A percentile compares a stretch with the other conserved stretches of the same genome.
Evolutionary conservation across 768 basidiomycete species (phyloP).

Genomic region (Boletus rufocinnamomeus): DNA sequence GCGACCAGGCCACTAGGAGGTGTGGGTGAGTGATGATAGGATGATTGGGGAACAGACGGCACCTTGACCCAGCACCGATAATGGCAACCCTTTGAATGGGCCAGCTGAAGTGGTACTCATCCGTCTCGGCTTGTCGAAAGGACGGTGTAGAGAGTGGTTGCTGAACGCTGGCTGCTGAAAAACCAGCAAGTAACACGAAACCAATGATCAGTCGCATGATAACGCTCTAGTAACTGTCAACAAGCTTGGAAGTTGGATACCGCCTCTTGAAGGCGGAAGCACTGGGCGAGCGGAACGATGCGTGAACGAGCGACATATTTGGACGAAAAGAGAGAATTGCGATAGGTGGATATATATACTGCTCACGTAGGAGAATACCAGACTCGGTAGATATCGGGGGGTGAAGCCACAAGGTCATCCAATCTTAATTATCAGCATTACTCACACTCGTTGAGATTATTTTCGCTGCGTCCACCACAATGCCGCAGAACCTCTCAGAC

Average conservation of each 20-base stretch:
- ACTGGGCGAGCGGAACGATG: too few species aligned
- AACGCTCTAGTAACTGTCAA: too few species aligned
- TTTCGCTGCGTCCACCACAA: neutral
- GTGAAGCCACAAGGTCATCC: too few species aligned
- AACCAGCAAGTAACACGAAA: neutral
- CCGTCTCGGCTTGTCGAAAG: neutral
- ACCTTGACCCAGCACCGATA: neutral
- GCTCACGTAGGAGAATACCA: too few species aligned
- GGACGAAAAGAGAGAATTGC: too few species aligned
- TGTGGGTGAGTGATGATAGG: neutral
- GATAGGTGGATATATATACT: too few species aligned
- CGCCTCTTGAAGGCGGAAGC: too few species aligned
- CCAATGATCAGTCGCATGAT: neutral
- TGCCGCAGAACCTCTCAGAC: conserved; percentile 14
- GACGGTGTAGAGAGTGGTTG: neutral
- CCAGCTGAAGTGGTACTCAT: conserved; percentile 15
- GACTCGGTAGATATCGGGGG: too few species aligned
- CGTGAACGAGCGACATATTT: too few species aligned
- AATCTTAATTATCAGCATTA: neutral
- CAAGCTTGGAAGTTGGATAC: too few species aligned
- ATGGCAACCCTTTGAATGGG: conserved; percentile 18
- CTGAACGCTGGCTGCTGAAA: neutral
- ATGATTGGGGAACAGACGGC: neutral
- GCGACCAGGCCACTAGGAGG: neutral
- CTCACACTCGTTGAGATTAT: neutral